These are phyloP conservation scores for Knoxia roxburghii DNA, from an alignment of 257 asterid genomes.

Conservation along the genomic window DNA sequence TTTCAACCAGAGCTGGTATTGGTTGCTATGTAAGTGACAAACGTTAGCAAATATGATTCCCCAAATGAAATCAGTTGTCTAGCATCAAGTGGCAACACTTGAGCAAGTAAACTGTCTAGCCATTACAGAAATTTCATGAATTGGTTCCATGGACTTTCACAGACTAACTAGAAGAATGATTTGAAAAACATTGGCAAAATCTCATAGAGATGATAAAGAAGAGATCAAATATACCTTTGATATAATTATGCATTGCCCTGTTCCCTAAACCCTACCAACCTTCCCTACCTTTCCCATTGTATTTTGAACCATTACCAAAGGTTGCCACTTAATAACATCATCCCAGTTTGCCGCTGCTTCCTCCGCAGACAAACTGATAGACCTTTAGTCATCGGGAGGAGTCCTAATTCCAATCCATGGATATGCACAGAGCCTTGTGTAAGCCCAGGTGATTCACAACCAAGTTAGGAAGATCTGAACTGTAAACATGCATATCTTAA, in stretches of 20 bases:
- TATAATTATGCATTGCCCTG: slow-evolving; percentile 85
- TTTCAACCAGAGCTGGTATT: too few relatives aligned
- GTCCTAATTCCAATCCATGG: slow-evolving; percentile 91
- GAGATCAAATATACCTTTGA: slow-evolving; percentile 69
- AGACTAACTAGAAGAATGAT: too few relatives aligned
- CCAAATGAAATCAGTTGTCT: too few relatives aligned
- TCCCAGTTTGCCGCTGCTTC: slow-evolving; percentile 67
- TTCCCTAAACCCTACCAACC: slow-evolving; percentile 99
- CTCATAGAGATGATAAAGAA: slow-evolving; percentile 20
- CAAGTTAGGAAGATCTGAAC: slow-evolving; percentile 54
- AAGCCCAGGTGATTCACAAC: slow-evolving; percentile 84
- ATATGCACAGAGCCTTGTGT: slow-evolving; percentile 86
- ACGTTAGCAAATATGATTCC: too few relatives aligned
- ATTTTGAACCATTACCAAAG: slow-evolving; percentile 81
- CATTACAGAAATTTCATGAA: too few relatives aligned
- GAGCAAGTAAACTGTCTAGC: too few relatives aligned
- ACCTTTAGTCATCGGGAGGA: slow-evolving; percentile 77
- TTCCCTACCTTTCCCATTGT: slow-evolving; percentile 76
- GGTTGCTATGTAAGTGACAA: too few relatives aligned
- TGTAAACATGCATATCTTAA: slow-evolving; percentile 77
- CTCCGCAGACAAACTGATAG: slow-evolving; percentile 74
- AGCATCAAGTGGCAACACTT: too few relatives aligned
- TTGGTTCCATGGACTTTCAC: too few relatives aligned
- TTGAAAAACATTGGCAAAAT: too few relatives aligned
- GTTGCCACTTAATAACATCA: slow-evolving; percentile 96